A percentile compares a stretch with the other conserved stretches of the same genome.
These are phyloP conservation scores for Thelonectria blattea DNA, from an alignment of 2,329 filamentous ascomycete species.

Conservation along the genomic window DNA sequence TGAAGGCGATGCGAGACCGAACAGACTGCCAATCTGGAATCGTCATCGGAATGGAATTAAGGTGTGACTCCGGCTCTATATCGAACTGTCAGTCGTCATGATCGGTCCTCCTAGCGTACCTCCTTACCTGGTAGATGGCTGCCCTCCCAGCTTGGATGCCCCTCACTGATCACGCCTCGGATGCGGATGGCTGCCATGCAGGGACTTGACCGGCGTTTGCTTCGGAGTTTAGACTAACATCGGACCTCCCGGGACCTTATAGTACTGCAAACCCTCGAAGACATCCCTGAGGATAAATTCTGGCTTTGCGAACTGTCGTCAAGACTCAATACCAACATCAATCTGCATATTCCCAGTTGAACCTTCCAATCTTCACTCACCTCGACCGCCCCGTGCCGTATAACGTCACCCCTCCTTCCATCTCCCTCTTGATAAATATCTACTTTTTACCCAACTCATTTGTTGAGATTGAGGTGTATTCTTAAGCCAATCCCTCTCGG, in stretches of 20 bases:
- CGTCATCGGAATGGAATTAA: conserved; percentile 1
- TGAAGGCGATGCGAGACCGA: background rate
- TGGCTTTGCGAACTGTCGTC: background rate
- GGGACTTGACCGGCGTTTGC: conserved; percentile 9
- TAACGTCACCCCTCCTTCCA: background rate
- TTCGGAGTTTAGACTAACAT: conserved; percentile 22
- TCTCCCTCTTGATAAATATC: background rate
- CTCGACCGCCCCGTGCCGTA: background rate
- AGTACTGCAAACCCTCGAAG: background rate
- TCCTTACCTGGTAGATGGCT: too few species aligned
- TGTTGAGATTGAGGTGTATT: background rate
- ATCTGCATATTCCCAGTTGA: conserved; percentile 3
- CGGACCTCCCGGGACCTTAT: background rate
- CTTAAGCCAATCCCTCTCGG: background rate
- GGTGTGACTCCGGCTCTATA: background rate
- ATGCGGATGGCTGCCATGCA: background rate
- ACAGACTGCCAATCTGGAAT: background rate
- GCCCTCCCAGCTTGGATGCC: background rate
- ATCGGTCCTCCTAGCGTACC: background rate
- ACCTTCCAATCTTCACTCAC: conserved; percentile 7
- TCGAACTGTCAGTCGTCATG: conserved; percentile 6
- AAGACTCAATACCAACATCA: background rate
- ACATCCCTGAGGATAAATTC: conserved; percentile 11
- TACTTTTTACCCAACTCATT: background rate
- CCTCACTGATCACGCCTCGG: background rate